Percentiles rank a stretch among this genome's conserved stretches.
Conservation (phyloP, 345 rosid species). For the Camelina laxa region DNA sequence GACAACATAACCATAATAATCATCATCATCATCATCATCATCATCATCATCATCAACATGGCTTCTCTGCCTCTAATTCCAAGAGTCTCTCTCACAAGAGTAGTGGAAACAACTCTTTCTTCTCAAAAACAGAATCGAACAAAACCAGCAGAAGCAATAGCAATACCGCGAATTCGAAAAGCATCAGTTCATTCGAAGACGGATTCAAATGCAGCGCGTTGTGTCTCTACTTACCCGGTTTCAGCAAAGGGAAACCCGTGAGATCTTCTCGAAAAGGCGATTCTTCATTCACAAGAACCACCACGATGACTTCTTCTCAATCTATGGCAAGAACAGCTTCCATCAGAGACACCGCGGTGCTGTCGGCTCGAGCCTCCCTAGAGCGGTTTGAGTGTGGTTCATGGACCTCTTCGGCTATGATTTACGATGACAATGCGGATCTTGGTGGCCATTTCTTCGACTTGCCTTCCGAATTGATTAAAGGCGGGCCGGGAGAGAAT, state of each 20-base stretch:
- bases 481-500: conserved; percentile 44
- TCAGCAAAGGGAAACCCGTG: conserved; percentile 67
- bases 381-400: conserved; percentile 93
- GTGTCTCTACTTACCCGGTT: conserved; percentile 80
- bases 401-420: conserved; percentile 75
- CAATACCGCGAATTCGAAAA: conserved; percentile 37
- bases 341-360: conserved; percentile 39
- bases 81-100: conserved; percentile 36
- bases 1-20: background rate
- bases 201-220: conserved; percentile 77
- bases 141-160: conserved; percentile 27
- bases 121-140: conserved; percentile 39
- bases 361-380: conserved; percentile 76
- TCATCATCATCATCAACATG: conserved; percentile 18
- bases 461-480: conserved; percentile 71
- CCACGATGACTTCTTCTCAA: conserved; percentile 43
- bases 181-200: conserved; percentile 43
- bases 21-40: background rate
- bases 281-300: conserved; percentile 43
- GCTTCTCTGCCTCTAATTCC: conserved; percentile 38
- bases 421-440: conserved; percentile 52
- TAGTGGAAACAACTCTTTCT: conserved; percentile 36
- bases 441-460: conserved; percentile 66
- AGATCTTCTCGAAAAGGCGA: conserved; percentile 49
- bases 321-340: conserved; percentile 43